phyloP scores from a whole-genome alignment of 2,329 filamentous ascomycete species.

The Fusarium sp. region DNA sequence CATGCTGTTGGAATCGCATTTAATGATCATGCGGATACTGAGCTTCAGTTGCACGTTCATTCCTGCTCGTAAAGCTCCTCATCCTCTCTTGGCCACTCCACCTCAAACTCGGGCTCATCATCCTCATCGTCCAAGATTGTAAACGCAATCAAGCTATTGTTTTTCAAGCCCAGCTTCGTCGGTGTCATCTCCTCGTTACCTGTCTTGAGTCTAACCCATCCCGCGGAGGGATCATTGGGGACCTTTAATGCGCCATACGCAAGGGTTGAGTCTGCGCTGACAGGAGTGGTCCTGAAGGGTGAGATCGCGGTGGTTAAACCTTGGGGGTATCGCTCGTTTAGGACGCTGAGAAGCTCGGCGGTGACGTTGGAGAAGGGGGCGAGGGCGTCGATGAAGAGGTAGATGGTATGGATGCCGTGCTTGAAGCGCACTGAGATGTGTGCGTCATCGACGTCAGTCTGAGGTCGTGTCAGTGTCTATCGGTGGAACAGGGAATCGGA shows the following conservation, averaged over 20 bases:
- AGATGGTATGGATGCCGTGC: conserved; percentile 77
- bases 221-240: conserved; percentile 60
- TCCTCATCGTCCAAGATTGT: conserved; percentile 57
- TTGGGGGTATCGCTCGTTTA: conserved; percentile 69
- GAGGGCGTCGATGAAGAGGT: conserved; percentile 73
- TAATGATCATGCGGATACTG: fast-evolving
- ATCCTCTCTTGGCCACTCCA: conserved; percentile 62
- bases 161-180: conserved; percentile 58
- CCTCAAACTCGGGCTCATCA: conserved; percentile 59
- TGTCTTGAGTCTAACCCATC: conserved; percentile 64
- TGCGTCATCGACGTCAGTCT: conserved; percentile 59
- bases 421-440: conserved; percentile 78
- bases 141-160: conserved; percentile 66
- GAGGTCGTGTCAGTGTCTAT: conserved; percentile 6
- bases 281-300: conserved; percentile 52
- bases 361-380: conserved; percentile 70
- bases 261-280: conserved; percentile 60
- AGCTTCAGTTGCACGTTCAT: neutral
- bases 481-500: neutral
- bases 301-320: conserved; percentile 61
- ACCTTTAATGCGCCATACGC: conserved; percentile 62
- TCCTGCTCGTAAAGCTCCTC: conserved; percentile 52
- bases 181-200: conserved; percentile 56
- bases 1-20: no score
- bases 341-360: conserved; percentile 67